Conservation (phyloP, 768 basidiomycete genomes). For the Terana coerulea region DNA sequence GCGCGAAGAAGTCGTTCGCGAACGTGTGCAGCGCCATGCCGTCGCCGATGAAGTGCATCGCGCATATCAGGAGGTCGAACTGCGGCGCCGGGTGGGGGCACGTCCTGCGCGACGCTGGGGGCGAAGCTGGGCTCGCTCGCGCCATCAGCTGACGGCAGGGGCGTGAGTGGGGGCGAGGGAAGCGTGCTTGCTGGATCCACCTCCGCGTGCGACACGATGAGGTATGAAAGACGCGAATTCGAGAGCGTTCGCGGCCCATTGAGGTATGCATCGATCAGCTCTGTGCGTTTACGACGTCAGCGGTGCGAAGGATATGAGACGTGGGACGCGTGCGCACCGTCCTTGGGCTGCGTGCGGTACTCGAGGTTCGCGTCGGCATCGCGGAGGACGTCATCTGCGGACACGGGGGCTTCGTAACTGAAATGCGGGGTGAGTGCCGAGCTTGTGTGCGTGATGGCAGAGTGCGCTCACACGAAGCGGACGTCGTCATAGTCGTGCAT, state of each 20-base stretch:
- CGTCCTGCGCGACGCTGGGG: slow-evolving; percentile 6
- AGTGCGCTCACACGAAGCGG: slow-evolving; percentile 54
- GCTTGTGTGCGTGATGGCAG: neutral
- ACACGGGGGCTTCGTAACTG: slow-evolving; percentile 46
- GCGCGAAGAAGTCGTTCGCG: slow-evolving; percentile 73
- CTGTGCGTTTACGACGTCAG: slow-evolving; percentile 26
- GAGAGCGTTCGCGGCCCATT: slow-evolving; percentile 78
- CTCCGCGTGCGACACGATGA: slow-evolving; percentile 43
- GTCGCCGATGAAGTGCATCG: slow-evolving; percentile 81
- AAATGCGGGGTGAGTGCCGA: neutral
- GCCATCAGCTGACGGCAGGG: slow-evolving; percentile 18
- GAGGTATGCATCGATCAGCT: slow-evolving; percentile 64
- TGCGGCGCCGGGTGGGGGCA: slow-evolving; percentile 20
- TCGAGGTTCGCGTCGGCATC: slow-evolving; percentile 47
- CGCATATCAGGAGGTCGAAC: slow-evolving; percentile 68
- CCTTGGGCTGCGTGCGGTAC: slow-evolving; percentile 47
- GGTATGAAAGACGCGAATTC: slow-evolving; percentile 58
- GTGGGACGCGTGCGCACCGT: slow-evolving; percentile 38
- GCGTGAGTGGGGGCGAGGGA: slow-evolving; percentile 33
- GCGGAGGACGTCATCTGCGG: slow-evolving; percentile 40
- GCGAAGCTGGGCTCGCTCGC: slow-evolving; percentile 7
- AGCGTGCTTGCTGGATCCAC: slow-evolving; percentile 14
- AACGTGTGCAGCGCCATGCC: slow-evolving; percentile 84
- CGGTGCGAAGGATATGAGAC: neutral
- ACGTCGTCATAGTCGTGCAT: slow-evolving; percentile 64